A percentile compares a stretch with the other conserved stretches of the same genome.
phyloP scores from a whole-genome alignment of 495 filamentous ascomycete genomes.

The Daldinia decipiens region DNA sequence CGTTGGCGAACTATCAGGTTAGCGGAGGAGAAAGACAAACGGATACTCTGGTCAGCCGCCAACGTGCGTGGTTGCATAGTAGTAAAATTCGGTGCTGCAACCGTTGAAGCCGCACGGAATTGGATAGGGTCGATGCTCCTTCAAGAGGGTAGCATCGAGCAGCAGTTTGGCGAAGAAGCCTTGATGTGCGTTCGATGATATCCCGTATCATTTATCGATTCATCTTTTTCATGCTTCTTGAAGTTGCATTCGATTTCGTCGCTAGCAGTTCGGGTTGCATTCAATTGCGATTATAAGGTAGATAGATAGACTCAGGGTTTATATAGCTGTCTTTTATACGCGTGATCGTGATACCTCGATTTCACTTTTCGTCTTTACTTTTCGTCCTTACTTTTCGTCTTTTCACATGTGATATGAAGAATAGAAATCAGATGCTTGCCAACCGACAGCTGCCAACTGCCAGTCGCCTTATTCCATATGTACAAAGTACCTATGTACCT shows the following conservation, averaged over 20 bases:
- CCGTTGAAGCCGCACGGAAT: slow-evolving; percentile 60
- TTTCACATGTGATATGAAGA: not conserved
- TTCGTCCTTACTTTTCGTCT: not conserved
- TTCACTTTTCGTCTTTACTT: not conserved
- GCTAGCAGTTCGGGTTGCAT: not conserved
- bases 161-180: slow-evolving; percentile 61
- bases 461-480: not conserved
- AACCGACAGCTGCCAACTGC: not conserved
- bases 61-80: slow-evolving; percentile 83
- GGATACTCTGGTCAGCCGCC: slow-evolving; percentile 86
- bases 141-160: slow-evolving; percentile 59
- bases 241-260: too few species aligned
- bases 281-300: too few species aligned
- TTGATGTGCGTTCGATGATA: slow-evolving; percentile 60
- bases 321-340: too few species aligned
- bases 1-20: slow-evolving; percentile 57
- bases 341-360: too few species aligned
- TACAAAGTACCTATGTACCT: too few species aligned
- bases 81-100: slow-evolving; percentile 78
- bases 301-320: too few species aligned
- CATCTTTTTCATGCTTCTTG: too few species aligned
- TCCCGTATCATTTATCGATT: not conserved
- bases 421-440: not conserved
- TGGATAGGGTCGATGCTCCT: slow-evolving; percentile 65
- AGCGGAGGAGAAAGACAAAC: slow-evolving; percentile 63